Evolutionary conservation across 768 basidiomycete species (phyloP), one percentile per base, ranked within the genome.

Genomic region (Asterophora parasitica): DNA sequence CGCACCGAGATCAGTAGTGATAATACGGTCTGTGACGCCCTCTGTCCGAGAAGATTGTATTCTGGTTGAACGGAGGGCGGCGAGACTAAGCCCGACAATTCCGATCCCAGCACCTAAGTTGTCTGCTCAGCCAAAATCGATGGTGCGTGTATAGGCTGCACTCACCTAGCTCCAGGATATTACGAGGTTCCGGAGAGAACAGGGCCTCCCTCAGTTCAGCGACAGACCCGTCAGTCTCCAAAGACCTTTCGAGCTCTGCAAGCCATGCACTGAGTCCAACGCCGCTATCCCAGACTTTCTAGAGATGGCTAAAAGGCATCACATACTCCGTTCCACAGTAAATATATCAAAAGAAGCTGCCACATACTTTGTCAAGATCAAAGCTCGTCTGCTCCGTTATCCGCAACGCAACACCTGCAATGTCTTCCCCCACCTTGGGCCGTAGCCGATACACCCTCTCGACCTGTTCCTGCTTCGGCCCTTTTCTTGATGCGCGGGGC

Each of bases 241-340:
- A 26, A 41, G 45, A 56, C 49, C 60, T 52, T 33, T 58, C 59
- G 44, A 68, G 61, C 53, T 50, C 65, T 23, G 77, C 69, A 4
- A 95, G 68, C 88, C 88, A 93, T 2, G 90, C 78, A 48, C 86
- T 83, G 15, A 93, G 67, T 5, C 88, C 92, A 39, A 95, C 75
- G 2, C 93, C 93, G 35, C 92, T 93, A 61, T 95, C 92, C 93
- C 93, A 96, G 45, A 95, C 78, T 91, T 95, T 95, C 93, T 95
- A 69, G 28, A 58, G 44, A 62, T 60, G 33, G 55, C 61, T 66
- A 53, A 58, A 65, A 46, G 55, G 53, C 53, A 56, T 65, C 48
- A 59, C 54, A 55, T 38, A 53, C 46, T 36, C 23, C 33, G 11
- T 41, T 28, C 43, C 5, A n/a, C 41, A 15, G 23, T 3, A 28